phyloP scores from a whole-genome alignment of 2,329 filamentous ascomycete species.

The Trichoderma sp. region DNA sequence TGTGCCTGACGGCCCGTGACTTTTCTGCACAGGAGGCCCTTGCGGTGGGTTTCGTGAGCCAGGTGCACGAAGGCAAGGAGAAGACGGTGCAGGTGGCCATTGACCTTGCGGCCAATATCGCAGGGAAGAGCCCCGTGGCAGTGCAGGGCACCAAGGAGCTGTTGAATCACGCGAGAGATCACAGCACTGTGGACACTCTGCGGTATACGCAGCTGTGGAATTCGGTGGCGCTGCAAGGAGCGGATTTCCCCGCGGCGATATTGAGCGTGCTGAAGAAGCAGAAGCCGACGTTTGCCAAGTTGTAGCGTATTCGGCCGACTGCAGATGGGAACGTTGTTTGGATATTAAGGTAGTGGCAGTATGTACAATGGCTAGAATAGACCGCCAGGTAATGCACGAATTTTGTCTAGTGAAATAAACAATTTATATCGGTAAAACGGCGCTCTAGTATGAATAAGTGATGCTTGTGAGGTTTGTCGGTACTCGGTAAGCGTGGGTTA shows the following conservation, averaged over 20 bases:
- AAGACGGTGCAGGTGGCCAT: conserved; percentile 62
- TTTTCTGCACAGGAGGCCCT: conserved; percentile 69
- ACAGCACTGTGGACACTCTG: conserved; percentile 73
- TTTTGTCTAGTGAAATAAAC: conserved; percentile 3
- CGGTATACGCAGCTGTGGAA: conserved; percentile 90
- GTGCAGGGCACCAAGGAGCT: conserved; percentile 86
- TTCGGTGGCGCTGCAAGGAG: conserved; percentile 73
- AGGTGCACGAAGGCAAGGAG: conserved; percentile 62
- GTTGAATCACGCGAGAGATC: conserved; percentile 77
- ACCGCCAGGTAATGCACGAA: background rate
- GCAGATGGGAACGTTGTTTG: background rate
- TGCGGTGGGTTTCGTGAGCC: conserved; percentile 67
- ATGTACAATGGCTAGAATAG: background rate
- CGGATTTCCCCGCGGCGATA: conserved; percentile 72
- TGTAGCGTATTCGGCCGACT: conserved; percentile 46
- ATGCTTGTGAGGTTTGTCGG: background rate
- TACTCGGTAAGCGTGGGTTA: conserved; percentile 24
- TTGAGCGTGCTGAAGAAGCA: conserved; percentile 74
- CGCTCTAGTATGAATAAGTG: too few relatives aligned
- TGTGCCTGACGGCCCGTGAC: conserved; percentile 67
- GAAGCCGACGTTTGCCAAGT: conserved; percentile 80
- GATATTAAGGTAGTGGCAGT: background rate
- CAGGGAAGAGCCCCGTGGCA: conserved; percentile 81
- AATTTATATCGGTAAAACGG: background rate
- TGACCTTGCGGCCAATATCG: conserved; percentile 63